Evolutionary conservation across 345 rosid species (phyloP).

Genomic region (Hibiscus tridactylites): DNA sequence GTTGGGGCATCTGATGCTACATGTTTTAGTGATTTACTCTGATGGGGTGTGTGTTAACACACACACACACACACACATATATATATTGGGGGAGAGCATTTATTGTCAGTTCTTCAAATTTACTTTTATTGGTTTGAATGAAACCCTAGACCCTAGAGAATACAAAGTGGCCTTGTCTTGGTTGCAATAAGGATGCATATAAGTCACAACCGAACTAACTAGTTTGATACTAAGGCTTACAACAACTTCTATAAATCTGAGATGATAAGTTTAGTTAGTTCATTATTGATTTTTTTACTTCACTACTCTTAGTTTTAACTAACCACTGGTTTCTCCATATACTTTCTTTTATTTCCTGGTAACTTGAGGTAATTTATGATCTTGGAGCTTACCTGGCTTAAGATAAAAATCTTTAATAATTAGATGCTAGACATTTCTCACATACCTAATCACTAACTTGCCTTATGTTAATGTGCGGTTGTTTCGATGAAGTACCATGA

Average conservation of each 20-base stretch:
- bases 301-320: not conserved
- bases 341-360: not conserved
- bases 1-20: too few relatives aligned
- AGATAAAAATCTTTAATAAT: not conserved
- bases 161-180: too few relatives aligned
- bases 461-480: not conserved
- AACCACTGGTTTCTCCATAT: not conserved
- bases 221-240: not conserved
- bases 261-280: not conserved
- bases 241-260: not conserved
- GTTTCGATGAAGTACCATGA: not conserved
- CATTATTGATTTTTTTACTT: too few relatives aligned
- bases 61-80: too few relatives aligned
- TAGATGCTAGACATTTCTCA: not conserved
- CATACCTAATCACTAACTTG: not conserved
- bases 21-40: too few relatives aligned
- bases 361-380: not conserved
- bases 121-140: too few relatives aligned
- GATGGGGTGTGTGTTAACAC: too few relatives aligned
- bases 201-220: not conserved
- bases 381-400: not conserved
- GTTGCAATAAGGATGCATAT: not conserved
- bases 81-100: too few relatives aligned
- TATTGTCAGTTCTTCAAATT: too few relatives aligned
- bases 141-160: too few relatives aligned